Conservation (phyloP, 1,284 basidiomycete genomes). For the Puccinia triticina region DNA sequence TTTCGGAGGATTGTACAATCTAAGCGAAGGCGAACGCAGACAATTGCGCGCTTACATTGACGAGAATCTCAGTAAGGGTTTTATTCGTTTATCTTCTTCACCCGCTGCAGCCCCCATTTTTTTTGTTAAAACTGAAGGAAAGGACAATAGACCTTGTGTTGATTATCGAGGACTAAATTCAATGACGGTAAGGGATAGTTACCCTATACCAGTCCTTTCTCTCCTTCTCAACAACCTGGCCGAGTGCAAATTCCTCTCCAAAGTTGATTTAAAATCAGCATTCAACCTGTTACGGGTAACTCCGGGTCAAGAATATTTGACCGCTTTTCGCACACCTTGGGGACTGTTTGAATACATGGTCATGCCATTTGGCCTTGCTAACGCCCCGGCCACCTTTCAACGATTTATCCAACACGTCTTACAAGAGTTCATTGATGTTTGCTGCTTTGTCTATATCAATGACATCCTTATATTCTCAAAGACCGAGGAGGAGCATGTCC, state of each 20-base stretch:
- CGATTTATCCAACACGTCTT: constrained; percentile 28
- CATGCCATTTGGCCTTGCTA: constrained; percentile 63
- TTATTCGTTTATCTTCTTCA: too few species aligned
- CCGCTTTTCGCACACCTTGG: constrained; percentile 60
- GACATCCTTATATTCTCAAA: constrained; percentile 33
- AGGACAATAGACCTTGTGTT: constrained; percentile 52
- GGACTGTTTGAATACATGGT: constrained; percentile 62
- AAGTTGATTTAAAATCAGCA: constrained; percentile 58
- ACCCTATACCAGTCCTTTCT: constrained; percentile 23
- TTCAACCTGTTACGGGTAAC: constrained; percentile 59
- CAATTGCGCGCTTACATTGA: too few species aligned
- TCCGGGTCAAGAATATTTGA: neutral
- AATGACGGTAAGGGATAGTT: constrained; percentile 52
- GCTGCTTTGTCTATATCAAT: too few species aligned
- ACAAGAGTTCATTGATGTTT: constrained; percentile 19
- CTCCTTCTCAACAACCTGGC: too few species aligned
- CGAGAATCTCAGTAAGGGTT: too few species aligned
- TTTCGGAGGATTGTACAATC: too few species aligned
- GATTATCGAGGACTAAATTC: constrained; percentile 52
- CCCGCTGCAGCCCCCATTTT: too few species aligned
- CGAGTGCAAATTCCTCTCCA: constrained; percentile 47
- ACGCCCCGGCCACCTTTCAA: constrained; percentile 59
- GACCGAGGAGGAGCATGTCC: neutral
- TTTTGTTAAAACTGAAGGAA: too few species aligned
- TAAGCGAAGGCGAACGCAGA: too few species aligned